Percentiles rank a stretch among this genome's conserved stretches.
These are phyloP conservation scores for Aspergillus latus DNA, from an alignment of 2,329 filamentous ascomycete species.

Conservation along the genomic window DNA sequence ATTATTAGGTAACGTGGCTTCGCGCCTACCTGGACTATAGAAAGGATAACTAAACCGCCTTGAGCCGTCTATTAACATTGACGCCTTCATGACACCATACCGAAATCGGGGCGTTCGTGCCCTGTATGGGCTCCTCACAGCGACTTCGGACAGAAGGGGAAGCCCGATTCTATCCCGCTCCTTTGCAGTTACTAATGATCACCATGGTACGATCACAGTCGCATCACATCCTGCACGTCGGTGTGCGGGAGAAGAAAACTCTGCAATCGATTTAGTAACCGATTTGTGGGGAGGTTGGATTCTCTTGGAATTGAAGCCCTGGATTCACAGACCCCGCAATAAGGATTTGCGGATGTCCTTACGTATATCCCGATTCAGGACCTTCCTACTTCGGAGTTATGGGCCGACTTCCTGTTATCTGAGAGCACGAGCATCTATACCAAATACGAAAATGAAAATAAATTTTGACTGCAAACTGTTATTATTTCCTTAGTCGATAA, in stretches of 20 bases:
- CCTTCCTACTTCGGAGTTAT: not conserved
- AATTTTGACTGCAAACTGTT: too few relatives aligned
- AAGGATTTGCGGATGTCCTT: not conserved
- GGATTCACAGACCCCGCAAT: not conserved
- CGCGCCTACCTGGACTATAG: too few relatives aligned
- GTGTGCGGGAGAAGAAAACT: not conserved
- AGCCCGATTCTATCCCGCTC: not conserved
- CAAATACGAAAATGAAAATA: too few relatives aligned
- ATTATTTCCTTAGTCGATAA: not conserved
- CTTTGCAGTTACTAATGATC: not conserved
- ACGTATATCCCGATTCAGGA: not conserved
- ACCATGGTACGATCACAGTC: not conserved
- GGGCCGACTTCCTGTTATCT: not conserved
- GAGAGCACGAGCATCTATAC: not conserved
- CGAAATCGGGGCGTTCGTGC: not conserved
- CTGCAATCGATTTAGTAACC: not conserved
- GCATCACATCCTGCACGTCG: not conserved
- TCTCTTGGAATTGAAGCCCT: not conserved
- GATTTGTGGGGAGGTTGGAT: not conserved
- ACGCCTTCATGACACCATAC: not conserved
- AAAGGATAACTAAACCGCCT: too few relatives aligned
- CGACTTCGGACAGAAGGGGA: not conserved
- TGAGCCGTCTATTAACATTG: not conserved
- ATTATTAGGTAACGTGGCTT: too few relatives aligned
- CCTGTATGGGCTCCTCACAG: not conserved